Evolutionary conservation across 1,139 yeast genomes (phyloP).

Genomic region (Pichia inconspicua): DNA sequence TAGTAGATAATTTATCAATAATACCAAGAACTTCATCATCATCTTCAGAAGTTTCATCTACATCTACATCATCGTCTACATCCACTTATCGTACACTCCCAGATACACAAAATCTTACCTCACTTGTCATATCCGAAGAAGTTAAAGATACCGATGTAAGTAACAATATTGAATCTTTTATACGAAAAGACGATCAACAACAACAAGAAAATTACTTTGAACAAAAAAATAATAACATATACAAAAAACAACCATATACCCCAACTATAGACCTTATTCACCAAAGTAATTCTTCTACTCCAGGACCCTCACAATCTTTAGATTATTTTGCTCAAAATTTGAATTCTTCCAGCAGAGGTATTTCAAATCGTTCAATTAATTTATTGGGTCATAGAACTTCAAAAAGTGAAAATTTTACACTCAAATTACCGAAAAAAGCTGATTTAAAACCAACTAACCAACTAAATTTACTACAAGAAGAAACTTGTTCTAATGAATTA

Average conservation of each 20-base stretch:
- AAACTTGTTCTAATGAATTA: background rate
- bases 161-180: background rate
- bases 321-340: background rate
- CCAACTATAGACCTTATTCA: background rate
- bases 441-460: conserved; percentile 5
- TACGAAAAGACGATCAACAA: background rate
- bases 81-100: background rate
- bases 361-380: conserved; percentile 6
- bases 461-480: conserved; percentile 7
- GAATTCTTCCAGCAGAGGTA: conserved; percentile 3
- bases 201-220: background rate
- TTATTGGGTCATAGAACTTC: conserved; percentile 14
- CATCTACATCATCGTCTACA: background rate
- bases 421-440: conserved; percentile 5
- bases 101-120: conserved; percentile 4
- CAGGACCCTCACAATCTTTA: background rate
- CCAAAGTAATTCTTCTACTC: background rate
- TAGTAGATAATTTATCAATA: conserved; percentile 4
- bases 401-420: conserved; percentile 13
- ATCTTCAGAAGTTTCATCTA: conserved; percentile 4
- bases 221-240: background rate
- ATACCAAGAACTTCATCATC: conserved; percentile 3
- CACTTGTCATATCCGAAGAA: background rate
- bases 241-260: background rate
- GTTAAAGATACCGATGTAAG: background rate